Evolutionary conservation across 257 asterid species (phyloP).

Genomic region (Nicotiana tabacum): DNA sequence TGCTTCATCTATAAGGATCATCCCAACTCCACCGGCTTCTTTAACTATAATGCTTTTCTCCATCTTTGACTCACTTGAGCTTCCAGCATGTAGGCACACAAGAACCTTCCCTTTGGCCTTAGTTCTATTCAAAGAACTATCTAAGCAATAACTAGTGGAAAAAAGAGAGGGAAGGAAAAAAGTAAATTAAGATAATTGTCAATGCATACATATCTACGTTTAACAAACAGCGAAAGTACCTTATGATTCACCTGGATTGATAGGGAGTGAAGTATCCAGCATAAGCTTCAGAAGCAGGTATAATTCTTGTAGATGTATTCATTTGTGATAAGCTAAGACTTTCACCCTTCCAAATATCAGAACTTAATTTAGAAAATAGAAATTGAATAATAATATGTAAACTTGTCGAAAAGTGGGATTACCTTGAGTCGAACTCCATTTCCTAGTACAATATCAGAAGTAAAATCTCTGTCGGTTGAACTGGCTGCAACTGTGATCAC

Average conservation of each 20-base stretch:
- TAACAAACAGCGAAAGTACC: conserved; percentile 53
- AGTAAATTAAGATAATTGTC: conserved; percentile 15
- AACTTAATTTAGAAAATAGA: conserved; percentile 5
- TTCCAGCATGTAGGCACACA: conserved; percentile 81
- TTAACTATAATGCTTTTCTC: conserved; percentile 64
- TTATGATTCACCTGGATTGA: conserved; percentile 98
- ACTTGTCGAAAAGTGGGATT: conserved; percentile 10
- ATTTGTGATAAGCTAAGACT: conserved; percentile 55
- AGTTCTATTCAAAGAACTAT: conserved; percentile 76
- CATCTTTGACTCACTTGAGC: conserved; percentile 81
- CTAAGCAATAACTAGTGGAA: conserved; percentile 72
- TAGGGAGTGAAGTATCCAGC: conserved; percentile 92
- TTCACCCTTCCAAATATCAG: conserved; percentile 56
- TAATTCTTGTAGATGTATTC: conserved; percentile 42
- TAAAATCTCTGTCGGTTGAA: conserved; percentile 71
- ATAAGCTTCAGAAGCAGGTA: conserved; percentile 74
- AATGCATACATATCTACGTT: conserved; percentile 17
- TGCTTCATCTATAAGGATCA: conserved; percentile 80
- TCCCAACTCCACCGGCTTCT: conserved; percentile 85
- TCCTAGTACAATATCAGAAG: conserved; percentile 68
- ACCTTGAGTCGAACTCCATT: conserved; percentile 62
- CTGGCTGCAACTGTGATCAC: conserved; percentile 86
- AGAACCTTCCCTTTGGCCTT: conserved; percentile 74
- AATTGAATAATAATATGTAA: not conserved
- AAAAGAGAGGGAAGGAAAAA: conserved; percentile 14